phyloP scores from a whole-genome alignment of 768 basidiomycete genomes.

The Saitozyma sp. region DNA sequence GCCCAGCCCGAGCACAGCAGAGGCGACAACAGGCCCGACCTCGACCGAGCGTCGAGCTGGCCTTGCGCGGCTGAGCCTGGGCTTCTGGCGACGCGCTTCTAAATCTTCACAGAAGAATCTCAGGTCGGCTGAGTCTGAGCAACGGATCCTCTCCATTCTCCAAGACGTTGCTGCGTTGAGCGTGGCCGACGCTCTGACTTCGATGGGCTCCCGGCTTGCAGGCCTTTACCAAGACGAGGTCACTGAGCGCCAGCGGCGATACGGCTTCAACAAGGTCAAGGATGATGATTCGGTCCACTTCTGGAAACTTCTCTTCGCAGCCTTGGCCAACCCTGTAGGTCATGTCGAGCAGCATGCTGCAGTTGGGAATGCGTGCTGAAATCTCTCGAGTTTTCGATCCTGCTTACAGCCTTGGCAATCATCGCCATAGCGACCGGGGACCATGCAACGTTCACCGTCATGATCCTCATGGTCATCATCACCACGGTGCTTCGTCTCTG shows the following conservation, averaged over 20 bases:
- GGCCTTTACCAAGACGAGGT: neutral
- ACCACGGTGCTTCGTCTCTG: conserved; percentile 1
- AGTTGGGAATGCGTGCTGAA: neutral
- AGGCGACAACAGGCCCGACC: neutral
- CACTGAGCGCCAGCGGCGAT: neutral
- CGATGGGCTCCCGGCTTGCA: neutral
- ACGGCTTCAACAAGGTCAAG: neutral
- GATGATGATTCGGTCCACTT: neutral
- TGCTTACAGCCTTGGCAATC: neutral
- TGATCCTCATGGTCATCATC: neutral
- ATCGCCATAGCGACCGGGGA: neutral
- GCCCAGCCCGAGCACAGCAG: neutral
- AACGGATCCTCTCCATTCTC: neutral
- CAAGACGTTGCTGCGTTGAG: neutral
- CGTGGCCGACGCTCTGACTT: neutral
- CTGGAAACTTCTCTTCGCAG: neutral
- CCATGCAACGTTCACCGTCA: neutral
- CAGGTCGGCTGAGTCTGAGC: neutral
- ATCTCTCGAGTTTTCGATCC: neutral
- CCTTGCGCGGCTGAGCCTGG: neutral
- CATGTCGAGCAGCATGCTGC: neutral
- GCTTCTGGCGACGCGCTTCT: neutral
- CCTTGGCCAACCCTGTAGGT: neutral
- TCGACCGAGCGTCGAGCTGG: neutral
- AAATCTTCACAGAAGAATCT: too few relatives aligned